Evolutionary conservation across 441 rosid genomes (phyloP), one percentile per base, ranked within the genome.

Genomic region (Populus hybrid): DNA sequence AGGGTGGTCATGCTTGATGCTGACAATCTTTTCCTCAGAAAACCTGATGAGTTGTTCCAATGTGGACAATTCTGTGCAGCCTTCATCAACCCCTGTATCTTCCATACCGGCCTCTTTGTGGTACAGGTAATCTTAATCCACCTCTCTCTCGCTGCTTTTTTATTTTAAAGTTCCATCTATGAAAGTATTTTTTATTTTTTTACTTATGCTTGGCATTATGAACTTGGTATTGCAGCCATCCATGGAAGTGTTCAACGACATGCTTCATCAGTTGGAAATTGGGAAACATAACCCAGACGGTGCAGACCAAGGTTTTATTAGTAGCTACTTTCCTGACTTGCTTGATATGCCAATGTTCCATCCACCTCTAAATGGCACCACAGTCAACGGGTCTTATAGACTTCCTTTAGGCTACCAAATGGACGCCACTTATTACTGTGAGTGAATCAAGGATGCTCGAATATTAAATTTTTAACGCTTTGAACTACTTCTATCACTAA

Each of bases 331-430:
- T 84, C 90, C 97, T 0, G 90, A 91, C 80, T 80, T 95, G 87
- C 97, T 95, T 32, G 89, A 89, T 78, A 83, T 83, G 82, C 97
- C 98, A 28, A 82, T 94, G 87, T 95, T 91, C 86, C 80, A 78
- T 83, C 95, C 97, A 68, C 86, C 94, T 9, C 3, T 32, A 18
- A 94, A 94, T 76, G 90, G 83, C 34, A 77, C 88, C 38, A 79
- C 76, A 30, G 90, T 92, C 23, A 83, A 85, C 23, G 98, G 98
- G 50, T 82, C 83, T 21, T 94, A 84, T 71, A 91, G 99, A 82
- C 98, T 95, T 83, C 97, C 98, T 64, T 74, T 95, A 82, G 98
- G 99, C 16, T 95, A 95, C 78, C 98, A 95, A 87, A 95, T 95
- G 99, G 99, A 95, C 69, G 99, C 99, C 16, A 80, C 95, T 34